Percentiles rank a stretch among this genome's conserved stretches.
These are phyloP conservation scores for Pelagophyceae sp. DNA, from an alignment of 352 stramenopile species.

Conservation along the genomic window DNA sequence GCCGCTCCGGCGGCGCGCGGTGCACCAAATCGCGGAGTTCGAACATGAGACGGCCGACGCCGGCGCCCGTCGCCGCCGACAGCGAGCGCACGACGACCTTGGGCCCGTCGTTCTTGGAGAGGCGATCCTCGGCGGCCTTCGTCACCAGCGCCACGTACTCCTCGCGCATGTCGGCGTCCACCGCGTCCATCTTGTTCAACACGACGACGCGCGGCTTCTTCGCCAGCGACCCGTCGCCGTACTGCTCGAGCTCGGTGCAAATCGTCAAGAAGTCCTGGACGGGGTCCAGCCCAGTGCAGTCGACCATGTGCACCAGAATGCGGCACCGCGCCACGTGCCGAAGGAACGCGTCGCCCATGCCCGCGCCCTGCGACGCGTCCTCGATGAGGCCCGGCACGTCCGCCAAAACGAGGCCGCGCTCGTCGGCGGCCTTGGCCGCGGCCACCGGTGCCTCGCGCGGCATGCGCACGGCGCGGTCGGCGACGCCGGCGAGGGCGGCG, in stretches of 20 bases:
- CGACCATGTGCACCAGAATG: conserved; percentile 77
- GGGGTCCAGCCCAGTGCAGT: conserved; percentile 59
- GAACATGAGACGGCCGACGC: conserved; percentile 57
- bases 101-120: conserved; percentile 34
- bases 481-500: background rate
- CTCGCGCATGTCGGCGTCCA: conserved; percentile 49
- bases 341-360: conserved; percentile 96
- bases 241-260: conserved; percentile 61
- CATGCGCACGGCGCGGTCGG: too few species aligned
- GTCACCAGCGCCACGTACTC: conserved; percentile 43
- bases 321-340: conserved; percentile 96
- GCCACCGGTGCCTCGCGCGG: background rate
- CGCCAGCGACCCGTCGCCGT: conserved; percentile 53
- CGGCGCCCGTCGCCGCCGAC: conserved; percentile 48
- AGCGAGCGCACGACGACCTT: conserved; percentile 53
- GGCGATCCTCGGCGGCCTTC: too few species aligned
- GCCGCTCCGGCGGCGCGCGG: conserved; percentile 27
- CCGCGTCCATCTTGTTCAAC: conserved; percentile 67
- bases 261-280: conserved; percentile 65
- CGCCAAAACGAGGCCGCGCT: conserved; percentile 59
- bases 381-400: conserved; percentile 83
- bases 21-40: conserved; percentile 56
- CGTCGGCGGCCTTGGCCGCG: background rate
- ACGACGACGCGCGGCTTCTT: conserved; percentile 69
- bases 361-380: conserved; percentile 82